Base-by-base conservation (phyloP, 2,329 filamentous ascomycete genomes). In the Colletotrichum salicis region DNA sequence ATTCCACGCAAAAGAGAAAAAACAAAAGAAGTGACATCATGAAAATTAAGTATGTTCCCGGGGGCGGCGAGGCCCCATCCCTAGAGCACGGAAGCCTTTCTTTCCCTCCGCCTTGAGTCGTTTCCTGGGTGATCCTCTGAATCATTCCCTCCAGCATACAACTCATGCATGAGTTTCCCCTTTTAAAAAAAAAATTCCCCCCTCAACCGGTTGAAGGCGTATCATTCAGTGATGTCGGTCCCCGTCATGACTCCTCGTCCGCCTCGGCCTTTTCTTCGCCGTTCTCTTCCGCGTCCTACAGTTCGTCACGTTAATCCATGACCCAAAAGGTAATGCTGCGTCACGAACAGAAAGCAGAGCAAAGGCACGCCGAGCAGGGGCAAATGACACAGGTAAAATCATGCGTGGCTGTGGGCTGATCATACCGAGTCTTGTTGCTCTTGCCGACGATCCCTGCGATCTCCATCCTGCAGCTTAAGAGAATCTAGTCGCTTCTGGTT, bases 401-500 rank as follows among this genome's bases (percentile, higher is more conserved):
- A 84, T 83, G 84, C 86, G 81, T 86, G 84, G 77, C 85, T 88
- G 76, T 84, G 84, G 54, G 84, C 79, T 63, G 87, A 90, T 73
- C 88, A 85, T 78, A 86, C 86, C 74, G 89, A 91, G 77, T 83
- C 86, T 80, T 91, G 88, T 75, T 89, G 87, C 79, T 92, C 90
- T 76, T 90, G 89, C 74, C 87, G 87, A 74, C 85, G 83, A 67
- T 86, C 85, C 77, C 83, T 85, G 76, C 89, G 87, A 76, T 94
- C 92, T 76, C 88, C 93, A 82, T 98, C 96, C 80, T 97, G 93
- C 78, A 98, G 86, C 81, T 96, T 95, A 77, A 98, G 87, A 64
- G 94, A 95, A 82, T 98, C 94, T 76, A 98, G 88, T 76, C 94
- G 90, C 84, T 95, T 94, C 82, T 94, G 92, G 80, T 92, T 96